Conservation (phyloP, 164 flowering plant genomes). For the Vitis vinifera region DNA sequence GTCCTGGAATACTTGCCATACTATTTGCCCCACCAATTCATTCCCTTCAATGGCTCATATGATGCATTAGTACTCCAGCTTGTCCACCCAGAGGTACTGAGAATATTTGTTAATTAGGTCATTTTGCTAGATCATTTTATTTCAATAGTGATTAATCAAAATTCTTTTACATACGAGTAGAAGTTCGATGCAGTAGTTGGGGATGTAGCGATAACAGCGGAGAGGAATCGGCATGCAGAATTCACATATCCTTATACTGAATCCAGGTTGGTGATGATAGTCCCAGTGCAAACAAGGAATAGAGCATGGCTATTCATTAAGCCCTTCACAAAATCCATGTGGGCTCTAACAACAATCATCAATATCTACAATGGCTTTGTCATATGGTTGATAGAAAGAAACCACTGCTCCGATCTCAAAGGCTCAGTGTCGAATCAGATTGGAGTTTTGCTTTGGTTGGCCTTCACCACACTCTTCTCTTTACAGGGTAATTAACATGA, state of each 20-base stretch:
- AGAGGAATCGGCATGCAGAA: conserved; percentile 29
- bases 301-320: conserved; percentile 18
- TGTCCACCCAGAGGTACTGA: conserved; percentile 17
- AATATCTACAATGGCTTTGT: conserved; percentile 33
- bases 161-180: conserved; percentile 10
- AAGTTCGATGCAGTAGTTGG: conserved; percentile 42
- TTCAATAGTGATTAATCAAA: background rate
- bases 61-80: conserved; percentile 16
- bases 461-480: conserved; percentile 33
- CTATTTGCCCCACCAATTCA: conserved; percentile 11
- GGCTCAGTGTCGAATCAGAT: conserved; percentile 20
- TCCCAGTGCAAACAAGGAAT: background rate
- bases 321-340: conserved; percentile 29
- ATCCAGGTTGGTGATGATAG: conserved; percentile 34
- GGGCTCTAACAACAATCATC: conserved; percentile 22
- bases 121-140: background rate
- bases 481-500: conserved; percentile 21
- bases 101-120: background rate
- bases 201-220: conserved; percentile 31
- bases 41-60: conserved; percentile 16
- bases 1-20: conserved; percentile 10
- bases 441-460: conserved; percentile 23
- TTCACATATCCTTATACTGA: conserved; percentile 44
- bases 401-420: conserved; percentile 12
- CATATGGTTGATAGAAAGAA: conserved; percentile 41